A percentile compares a stretch with the other conserved stretches of the same genome.
Conservation (phyloP, 164 flowering plant species). For the Warburgia ugandensis region DNA sequence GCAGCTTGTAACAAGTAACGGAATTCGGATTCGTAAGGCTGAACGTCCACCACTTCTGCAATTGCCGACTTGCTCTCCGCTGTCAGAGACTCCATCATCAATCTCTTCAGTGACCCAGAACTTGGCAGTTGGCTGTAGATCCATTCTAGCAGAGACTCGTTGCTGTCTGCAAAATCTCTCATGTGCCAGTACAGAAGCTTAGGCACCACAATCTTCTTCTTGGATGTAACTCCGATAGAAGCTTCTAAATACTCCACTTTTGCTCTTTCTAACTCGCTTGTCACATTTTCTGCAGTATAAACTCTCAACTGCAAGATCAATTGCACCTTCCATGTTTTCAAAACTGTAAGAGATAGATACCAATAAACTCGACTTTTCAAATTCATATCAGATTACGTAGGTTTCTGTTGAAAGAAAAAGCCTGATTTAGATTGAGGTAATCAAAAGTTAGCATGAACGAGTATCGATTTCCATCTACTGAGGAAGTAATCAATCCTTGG, state of each 20-base stretch:
- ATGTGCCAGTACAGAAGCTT: conserved; percentile 88
- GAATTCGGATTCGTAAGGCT: conserved; percentile 74
- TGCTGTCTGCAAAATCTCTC: conserved; percentile 80
- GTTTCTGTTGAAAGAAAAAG: background rate
- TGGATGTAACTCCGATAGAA: conserved; percentile 64
- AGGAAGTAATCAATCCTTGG: too few relatives aligned
- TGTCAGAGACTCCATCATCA: conserved; percentile 64
- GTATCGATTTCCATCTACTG: too few relatives aligned
- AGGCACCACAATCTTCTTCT: conserved; percentile 74
- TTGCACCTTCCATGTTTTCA: background rate
- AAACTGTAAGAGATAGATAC: background rate
- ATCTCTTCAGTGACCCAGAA: conserved; percentile 45
- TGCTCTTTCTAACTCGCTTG: conserved; percentile 67
- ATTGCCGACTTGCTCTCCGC: conserved; percentile 35
- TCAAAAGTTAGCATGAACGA: too few relatives aligned
- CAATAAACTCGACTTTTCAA: background rate
- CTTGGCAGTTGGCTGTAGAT: conserved; percentile 82
- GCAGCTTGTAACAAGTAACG: conserved; percentile 67
- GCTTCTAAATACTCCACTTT: conserved; percentile 84
- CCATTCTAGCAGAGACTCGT: conserved; percentile 86
- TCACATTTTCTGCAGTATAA: conserved; percentile 67
- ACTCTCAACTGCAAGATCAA: conserved; percentile 52
- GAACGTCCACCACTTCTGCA: conserved; percentile 53
- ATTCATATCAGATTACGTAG: background rate
- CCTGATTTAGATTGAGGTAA: too few relatives aligned